Conservation (phyloP, 176 grass and related monocot genomes). For the Pontederia crassipes region DNA sequence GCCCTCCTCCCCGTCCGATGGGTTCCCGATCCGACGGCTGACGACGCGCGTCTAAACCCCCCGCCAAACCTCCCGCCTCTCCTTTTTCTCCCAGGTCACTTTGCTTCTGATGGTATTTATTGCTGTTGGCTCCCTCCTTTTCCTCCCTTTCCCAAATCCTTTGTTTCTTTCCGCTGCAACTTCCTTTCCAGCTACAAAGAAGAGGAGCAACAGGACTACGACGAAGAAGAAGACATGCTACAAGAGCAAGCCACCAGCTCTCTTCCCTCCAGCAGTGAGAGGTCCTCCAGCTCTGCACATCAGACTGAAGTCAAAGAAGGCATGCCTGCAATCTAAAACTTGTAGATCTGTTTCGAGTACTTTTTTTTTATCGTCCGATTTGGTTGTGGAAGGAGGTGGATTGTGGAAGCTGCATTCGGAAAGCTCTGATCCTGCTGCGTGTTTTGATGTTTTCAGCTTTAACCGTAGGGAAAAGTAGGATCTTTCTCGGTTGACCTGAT, state of each 20-base stretch:
- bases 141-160: neutral
- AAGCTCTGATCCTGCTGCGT: too few species aligned
- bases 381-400: too few species aligned
- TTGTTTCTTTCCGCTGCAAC: neutral
- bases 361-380: too few species aligned
- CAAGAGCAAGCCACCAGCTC: constrained; percentile 70
- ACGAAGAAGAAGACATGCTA: constrained; percentile 45
- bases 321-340: neutral
- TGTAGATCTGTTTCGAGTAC: too few species aligned
- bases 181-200: constrained; percentile 2
- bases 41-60: constrained; percentile 20
- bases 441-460: too few species aligned
- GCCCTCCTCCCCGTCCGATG: constrained; percentile 12
- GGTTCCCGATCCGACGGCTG: constrained; percentile 31
- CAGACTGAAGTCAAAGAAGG: constrained; percentile 76
- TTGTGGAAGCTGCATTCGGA: too few species aligned
- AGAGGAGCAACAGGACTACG: constrained; percentile 5
- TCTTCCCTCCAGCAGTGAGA: constrained; percentile 86
- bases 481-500: too few species aligned
- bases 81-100: neutral
- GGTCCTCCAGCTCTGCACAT: constrained; percentile 81
- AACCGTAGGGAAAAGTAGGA: too few species aligned
- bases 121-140: neutral
- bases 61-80: constrained; percentile 1
- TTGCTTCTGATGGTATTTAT: neutral